Conservation (phyloP, 768 basidiomycete species). For the Sarcomyxa edulis region DNA sequence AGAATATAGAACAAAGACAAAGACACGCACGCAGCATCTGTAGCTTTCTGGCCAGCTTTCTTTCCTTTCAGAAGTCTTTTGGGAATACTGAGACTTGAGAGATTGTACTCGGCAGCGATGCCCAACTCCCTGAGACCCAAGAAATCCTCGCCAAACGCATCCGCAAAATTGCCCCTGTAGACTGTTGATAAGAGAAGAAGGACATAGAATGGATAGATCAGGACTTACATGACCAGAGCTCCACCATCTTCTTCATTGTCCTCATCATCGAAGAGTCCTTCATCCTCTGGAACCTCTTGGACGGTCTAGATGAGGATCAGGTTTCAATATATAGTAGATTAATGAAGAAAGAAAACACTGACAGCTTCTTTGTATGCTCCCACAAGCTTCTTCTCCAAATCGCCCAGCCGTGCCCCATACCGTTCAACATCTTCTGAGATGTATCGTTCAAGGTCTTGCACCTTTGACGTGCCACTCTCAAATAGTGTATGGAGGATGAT, state of each 20-base stretch:
- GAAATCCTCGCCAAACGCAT: constrained; percentile 88
- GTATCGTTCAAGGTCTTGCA: constrained; percentile 81
- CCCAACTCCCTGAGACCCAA: constrained; percentile 85
- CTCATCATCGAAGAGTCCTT: constrained; percentile 55
- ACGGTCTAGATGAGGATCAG: constrained; percentile 27
- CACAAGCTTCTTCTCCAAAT: constrained; percentile 83
- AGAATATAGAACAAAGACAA: not conserved
- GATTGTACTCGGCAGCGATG: constrained; percentile 79
- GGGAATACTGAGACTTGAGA: constrained; percentile 75
- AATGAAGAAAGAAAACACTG: constrained; percentile 19
- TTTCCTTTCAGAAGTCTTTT: constrained; percentile 70
- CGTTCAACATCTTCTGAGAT: constrained; percentile 85
- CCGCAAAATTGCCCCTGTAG: constrained; percentile 78
- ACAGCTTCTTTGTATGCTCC: constrained; percentile 80
- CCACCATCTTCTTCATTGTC: constrained; percentile 49
- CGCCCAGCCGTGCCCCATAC: constrained; percentile 69
- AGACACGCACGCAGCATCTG: constrained; percentile 43
- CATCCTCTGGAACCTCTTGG: constrained; percentile 51
- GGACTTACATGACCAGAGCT: constrained; percentile 49
- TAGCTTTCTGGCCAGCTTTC: constrained; percentile 36
- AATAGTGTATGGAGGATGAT: constrained; percentile 89
- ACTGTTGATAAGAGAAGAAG: not conserved
- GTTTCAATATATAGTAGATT: constrained; percentile 1
- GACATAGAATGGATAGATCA: constrained; percentile 2
- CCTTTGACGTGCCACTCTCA: constrained; percentile 76